Base-by-base conservation (phyloP, 148 eudicot species). In the Nyssa sinensis region DNA sequence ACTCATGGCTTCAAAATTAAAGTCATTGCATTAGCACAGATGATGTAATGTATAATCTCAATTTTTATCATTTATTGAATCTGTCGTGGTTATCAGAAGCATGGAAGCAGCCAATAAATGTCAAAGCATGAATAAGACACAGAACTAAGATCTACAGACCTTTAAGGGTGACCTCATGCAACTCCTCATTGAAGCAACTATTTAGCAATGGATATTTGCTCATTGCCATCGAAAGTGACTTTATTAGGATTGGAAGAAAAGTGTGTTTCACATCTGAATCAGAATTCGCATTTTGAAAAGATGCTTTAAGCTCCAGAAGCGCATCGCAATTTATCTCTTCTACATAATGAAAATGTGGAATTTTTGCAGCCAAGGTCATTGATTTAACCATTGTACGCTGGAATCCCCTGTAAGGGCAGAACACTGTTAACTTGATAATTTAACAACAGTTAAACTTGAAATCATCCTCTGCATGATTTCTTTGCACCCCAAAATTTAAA, bases 381-480 rank as follows among this genome's bases (percentile, higher is more conserved):
- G 99, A 84, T 80, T 96, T 96, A 34, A 89, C 96, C 99, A 96
- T 96, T 34, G 97, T 97, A 49, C 99, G 99, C 77, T 88, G 93
- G 86, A 79, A 96, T 67, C 98, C 99, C 88, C 99, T 96, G 89
- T 77, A 79, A 69, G 73, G 61, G 44, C 27, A 64, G 75, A 74
- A 58, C 25, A 66, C 10, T 33, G 23, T 12, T 14, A 0, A 66
- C 37, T 33, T 53, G n/a, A 39, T 71, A 49, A 9, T 32, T 21
- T 35, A n/a, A 23, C 1, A 10, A 27, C 33, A n/a, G n/a, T n/a
- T n/a, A n/a, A n/a, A n/a, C n/a, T n/a, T 7, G 49, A 60, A 35
- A 72, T 33, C 65, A 71, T 66, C 19, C 55, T 25, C 7, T 34
- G 12, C 70, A 66, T 24, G 30, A 37, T 37, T 37, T 66, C 30